These are phyloP conservation scores for Spathaspora girioi DNA, from an alignment of 805 yeast species.

Conservation along the genomic window DNA sequence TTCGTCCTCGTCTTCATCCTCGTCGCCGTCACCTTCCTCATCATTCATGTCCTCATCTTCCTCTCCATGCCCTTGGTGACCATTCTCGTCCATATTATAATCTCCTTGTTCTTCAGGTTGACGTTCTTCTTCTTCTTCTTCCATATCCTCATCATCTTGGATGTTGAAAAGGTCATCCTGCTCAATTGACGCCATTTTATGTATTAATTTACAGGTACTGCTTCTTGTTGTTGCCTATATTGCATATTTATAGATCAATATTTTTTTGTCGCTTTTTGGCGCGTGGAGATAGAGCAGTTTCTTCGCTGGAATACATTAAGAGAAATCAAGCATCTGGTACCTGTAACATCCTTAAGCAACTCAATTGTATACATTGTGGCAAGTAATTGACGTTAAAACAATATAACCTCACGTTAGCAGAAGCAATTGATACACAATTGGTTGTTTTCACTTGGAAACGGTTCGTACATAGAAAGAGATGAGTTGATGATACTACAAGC, in stretches of 20 bases:
- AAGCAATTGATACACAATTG: neutral
- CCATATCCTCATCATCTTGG: slow-evolving; percentile 11
- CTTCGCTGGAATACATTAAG: neutral
- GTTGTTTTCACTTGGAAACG: neutral
- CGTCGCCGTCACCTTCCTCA: slow-evolving; percentile 14
- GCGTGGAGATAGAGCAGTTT: neutral
- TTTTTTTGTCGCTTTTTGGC: neutral
- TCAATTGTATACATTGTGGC: neutral
- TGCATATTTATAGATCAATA: neutral
- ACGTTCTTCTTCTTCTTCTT: slow-evolving; percentile 15
- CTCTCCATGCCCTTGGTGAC: slow-evolving; percentile 13
- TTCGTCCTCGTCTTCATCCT: slow-evolving; percentile 11
- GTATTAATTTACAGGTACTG: too few species aligned
- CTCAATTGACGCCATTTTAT: slow-evolving; percentile 12
- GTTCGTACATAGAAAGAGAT: neutral
- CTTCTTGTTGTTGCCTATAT: neutral
- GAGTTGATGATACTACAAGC: neutral
- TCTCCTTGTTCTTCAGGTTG: slow-evolving; percentile 9
- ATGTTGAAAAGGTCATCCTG: slow-evolving; percentile 25
- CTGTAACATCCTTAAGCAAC: neutral
- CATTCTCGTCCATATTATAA: slow-evolving; percentile 14
- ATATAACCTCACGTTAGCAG: too few species aligned
- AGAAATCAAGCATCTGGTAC: neutral
- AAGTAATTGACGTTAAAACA: too few species aligned
- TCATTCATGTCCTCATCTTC: slow-evolving; percentile 16